Evolutionary conservation across 495 filamentous ascomycete genomes (phyloP).

Genomic region (Talaromyces ruber): DNA sequence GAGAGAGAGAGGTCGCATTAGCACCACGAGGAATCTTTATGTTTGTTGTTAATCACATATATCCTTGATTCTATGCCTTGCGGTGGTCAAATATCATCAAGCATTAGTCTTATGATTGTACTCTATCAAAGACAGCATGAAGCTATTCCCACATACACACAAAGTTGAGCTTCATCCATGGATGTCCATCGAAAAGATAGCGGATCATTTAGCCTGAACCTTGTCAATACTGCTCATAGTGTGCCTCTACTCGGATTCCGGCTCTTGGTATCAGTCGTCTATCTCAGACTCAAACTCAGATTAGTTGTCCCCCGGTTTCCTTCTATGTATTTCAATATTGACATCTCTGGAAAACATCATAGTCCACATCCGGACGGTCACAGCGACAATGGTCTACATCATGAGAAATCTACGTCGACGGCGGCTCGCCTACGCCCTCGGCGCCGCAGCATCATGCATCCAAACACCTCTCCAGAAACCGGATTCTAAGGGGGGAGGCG

Average conservation of each 20-base stretch:
- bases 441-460: slow-evolving; percentile 26
- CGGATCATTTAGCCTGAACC: not conserved
- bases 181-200: not conserved
- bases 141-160: too few relatives aligned
- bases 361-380: not conserved
- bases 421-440: slow-evolving; percentile 19
- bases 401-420: slow-evolving; percentile 32
- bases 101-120: too few relatives aligned
- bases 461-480: not conserved
- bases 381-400: slow-evolving; percentile 22
- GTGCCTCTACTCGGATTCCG: not conserved
- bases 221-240: not conserved
- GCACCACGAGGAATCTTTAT: too few relatives aligned
- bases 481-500: not conserved
- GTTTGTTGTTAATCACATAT: too few relatives aligned
- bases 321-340: not conserved
- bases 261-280: not conserved
- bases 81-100: too few relatives aligned
- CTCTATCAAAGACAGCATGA: too few relatives aligned
- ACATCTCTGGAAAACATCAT: not conserved
- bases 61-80: too few relatives aligned
- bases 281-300: not conserved
- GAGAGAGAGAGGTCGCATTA: too few relatives aligned
- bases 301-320: not conserved
- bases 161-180: not conserved